A percentile compares a stretch with the other conserved stretches of the same genome.
phyloP scores from a whole-genome alignment of 306 rosid species.

The Lotus japonicus region DNA sequence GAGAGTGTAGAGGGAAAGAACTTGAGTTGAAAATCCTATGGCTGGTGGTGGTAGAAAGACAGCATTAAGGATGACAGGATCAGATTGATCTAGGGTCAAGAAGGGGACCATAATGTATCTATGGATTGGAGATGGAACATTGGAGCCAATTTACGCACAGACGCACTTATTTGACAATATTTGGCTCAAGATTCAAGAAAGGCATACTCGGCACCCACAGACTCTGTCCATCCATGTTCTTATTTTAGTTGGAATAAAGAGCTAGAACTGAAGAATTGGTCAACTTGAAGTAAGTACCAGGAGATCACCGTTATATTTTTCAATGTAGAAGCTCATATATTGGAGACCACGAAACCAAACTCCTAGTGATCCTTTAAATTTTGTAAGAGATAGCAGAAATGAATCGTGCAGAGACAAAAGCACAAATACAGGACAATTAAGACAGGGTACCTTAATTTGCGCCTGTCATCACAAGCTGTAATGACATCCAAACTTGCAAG shows the following conservation, averaged over 20 bases:
- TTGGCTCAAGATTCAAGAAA: not conserved
- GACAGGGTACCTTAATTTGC: conserved; percentile 29
- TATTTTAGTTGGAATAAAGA: not conserved
- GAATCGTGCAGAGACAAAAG: not conserved
- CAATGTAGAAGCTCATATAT: too few relatives aligned
- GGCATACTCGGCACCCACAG: not conserved
- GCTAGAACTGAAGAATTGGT: not conserved
- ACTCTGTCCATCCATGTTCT: not conserved
- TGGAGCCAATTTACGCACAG: too few relatives aligned
- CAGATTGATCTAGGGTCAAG: too few relatives aligned
- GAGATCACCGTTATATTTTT: too few relatives aligned
- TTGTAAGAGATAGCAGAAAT: not conserved
- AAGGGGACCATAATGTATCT: too few relatives aligned
- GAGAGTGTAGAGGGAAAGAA: too few relatives aligned
- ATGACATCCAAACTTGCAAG: conserved; percentile 39
- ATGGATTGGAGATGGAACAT: too few relatives aligned
- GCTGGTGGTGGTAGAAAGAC: too few relatives aligned
- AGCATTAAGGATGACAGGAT: too few relatives aligned
- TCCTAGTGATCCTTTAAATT: not conserved
- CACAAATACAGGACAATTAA: not conserved
- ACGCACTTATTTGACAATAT: not conserved
- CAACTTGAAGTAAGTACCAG: not conserved
- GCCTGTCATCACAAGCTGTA: conserved; percentile 38
- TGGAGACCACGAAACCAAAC: too few relatives aligned
- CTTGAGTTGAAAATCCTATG: too few relatives aligned